Evolutionary conservation across 495 filamentous ascomycete species (phyloP).

Genomic region (Penicillium bovifimosum): DNA sequence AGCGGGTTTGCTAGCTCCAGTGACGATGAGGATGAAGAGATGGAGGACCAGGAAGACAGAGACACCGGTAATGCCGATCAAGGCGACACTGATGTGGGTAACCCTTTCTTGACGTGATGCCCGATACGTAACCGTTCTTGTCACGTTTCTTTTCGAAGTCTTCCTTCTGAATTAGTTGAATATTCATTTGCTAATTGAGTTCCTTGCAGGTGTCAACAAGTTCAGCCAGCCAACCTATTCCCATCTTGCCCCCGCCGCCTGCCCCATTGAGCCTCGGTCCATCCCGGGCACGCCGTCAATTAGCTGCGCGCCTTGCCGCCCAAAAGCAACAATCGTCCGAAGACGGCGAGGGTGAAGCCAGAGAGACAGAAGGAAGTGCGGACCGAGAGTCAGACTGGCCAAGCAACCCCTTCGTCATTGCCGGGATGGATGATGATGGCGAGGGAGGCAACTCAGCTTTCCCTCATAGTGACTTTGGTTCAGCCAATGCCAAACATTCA

Average conservation of each 20-base stretch:
- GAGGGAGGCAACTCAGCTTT: slow-evolving; percentile 39
- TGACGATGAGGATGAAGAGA: slow-evolving; percentile 94
- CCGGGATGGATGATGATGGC: slow-evolving; percentile 41
- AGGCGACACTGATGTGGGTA: slow-evolving; percentile 60
- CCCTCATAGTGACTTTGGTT: slow-evolving; percentile 33
- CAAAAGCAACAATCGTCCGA: slow-evolving; percentile 53
- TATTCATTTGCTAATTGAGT: slow-evolving; percentile 11
- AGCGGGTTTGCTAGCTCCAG: slow-evolving; percentile 95
- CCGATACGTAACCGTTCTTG: slow-evolving; percentile 30
- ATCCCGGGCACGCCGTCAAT: slow-evolving; percentile 78
- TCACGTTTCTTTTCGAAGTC: neutral
- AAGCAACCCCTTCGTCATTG: slow-evolving; percentile 41
- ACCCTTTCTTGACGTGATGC: slow-evolving; percentile 52
- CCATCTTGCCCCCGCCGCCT: slow-evolving; percentile 43
- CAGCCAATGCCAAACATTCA: slow-evolving; percentile 25
- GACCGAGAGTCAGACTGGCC: slow-evolving; percentile 32
- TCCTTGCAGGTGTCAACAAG: slow-evolving; percentile 25
- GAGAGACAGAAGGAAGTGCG: slow-evolving; percentile 9
- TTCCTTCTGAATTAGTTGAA: neutral
- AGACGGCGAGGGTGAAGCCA: slow-evolving; percentile 36
- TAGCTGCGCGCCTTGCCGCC: slow-evolving; percentile 75
- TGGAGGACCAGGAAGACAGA: slow-evolving; percentile 76
- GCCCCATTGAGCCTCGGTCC: slow-evolving; percentile 66
- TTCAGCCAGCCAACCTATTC: slow-evolving; percentile 41
- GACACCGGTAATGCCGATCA: slow-evolving; percentile 28